phyloP scores from a whole-genome alignment of 257 asterid species.

The Datura wrightii region DNA sequence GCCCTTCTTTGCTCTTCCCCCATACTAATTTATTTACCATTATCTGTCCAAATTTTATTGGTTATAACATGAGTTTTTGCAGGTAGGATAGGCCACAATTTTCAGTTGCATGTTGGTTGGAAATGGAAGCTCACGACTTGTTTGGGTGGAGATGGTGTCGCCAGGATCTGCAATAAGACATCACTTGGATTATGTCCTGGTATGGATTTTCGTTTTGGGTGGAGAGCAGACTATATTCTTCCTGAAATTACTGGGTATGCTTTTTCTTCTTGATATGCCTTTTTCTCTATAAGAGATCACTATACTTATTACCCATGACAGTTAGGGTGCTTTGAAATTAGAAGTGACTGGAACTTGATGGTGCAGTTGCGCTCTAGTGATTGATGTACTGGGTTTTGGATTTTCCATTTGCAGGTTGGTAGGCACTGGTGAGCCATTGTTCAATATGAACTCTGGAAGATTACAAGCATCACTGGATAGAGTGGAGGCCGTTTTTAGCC shows the following conservation, averaged over 20 bases:
- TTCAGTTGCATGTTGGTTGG: constrained; percentile 89
- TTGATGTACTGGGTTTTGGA: not conserved
- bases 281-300: constrained; percentile 2
- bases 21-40: not conserved
- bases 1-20: not conserved
- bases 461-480: constrained; percentile 92
- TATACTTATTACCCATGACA: not conserved
- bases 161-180: constrained; percentile 85
- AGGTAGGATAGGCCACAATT: constrained; percentile 97
- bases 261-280: constrained; percentile 25
- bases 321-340: not conserved
- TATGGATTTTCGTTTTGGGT: constrained; percentile 90
- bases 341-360: constrained; percentile 7
- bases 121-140: constrained; percentile 92
- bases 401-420: constrained; percentile 59
- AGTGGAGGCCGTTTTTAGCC: constrained; percentile 85
- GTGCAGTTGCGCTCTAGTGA: not conserved
- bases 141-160: constrained; percentile 84
- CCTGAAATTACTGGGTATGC: constrained; percentile 91
- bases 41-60: not conserved
- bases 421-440: constrained; percentile 81
- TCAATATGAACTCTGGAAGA: constrained; percentile 89
- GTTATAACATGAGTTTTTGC: constrained; percentile 31
- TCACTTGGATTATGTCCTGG: constrained; percentile 90
- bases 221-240: constrained; percentile 92